Conservation (phyloP, 2,329 filamentous ascomycete genomes). For the Colletotrichum eleusines region DNA sequence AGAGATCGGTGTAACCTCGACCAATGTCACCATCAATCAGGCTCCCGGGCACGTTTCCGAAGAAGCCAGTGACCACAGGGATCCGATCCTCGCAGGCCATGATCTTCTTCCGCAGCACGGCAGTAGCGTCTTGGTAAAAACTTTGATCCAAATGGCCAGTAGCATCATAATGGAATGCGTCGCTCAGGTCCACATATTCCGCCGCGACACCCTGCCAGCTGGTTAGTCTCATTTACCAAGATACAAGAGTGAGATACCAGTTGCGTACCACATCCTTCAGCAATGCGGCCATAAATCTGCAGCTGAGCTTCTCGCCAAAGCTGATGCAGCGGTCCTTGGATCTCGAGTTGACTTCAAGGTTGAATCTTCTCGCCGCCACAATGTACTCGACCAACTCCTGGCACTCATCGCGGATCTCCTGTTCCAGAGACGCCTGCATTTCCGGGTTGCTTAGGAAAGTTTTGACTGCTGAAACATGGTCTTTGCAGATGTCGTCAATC, state of each 20-base stretch:
- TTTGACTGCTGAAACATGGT: conserved; percentile 82
- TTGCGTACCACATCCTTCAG: conserved; percentile 75
- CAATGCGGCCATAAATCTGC: conserved; percentile 88
- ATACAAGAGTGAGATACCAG: background rate
- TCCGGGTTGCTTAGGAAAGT: conserved; percentile 68
- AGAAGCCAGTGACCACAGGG: conserved; percentile 91
- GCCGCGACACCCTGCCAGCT: conserved; percentile 76
- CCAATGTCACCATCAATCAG: conserved; percentile 90
- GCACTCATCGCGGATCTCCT: conserved; percentile 83
- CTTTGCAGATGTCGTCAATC: conserved; percentile 83
- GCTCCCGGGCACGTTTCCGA: conserved; percentile 91
- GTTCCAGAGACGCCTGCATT: conserved; percentile 69
- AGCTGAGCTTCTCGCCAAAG: conserved; percentile 96
- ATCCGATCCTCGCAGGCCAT: conserved; percentile 74
- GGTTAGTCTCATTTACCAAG: conserved; percentile 45
- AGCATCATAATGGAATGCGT: conserved; percentile 78
- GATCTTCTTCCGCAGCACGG: conserved; percentile 73
- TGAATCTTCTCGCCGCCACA: conserved; percentile 72
- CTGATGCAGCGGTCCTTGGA: conserved; percentile 91
- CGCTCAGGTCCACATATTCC: conserved; percentile 90
- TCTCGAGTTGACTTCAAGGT: conserved; percentile 80
- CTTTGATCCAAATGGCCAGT: conserved; percentile 70
- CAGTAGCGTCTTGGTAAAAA: conserved; percentile 77
- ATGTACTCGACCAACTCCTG: conserved; percentile 82
- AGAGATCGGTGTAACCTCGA: conserved; percentile 95